Evolutionary conservation across 106 monocot genomes (phyloP).

Genomic region (Acanthochlamys bracteata): DNA sequence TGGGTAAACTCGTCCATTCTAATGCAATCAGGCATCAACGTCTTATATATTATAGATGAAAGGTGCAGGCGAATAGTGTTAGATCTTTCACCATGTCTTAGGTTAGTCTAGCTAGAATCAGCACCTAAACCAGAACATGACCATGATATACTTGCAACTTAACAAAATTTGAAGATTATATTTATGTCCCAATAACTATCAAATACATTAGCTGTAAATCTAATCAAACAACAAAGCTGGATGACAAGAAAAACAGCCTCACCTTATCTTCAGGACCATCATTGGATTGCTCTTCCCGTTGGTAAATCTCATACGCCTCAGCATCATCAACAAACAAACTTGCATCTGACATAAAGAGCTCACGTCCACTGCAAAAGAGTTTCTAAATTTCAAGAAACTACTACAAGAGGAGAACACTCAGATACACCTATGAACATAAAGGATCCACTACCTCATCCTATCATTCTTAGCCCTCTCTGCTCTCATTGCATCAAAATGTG

Average conservation of each 20-base stretch:
- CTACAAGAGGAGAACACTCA: background rate
- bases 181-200: background rate
- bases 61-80: too few species aligned
- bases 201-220: background rate
- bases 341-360: slow-evolving; percentile 84
- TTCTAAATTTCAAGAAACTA: slow-evolving; percentile 5
- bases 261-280: slow-evolving; percentile 37
- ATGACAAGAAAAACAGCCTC: background rate
- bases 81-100: too few species aligned
- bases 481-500: slow-evolving; percentile 54
- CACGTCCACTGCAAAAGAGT: slow-evolving; percentile 74
- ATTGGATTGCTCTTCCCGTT: slow-evolving; percentile 56
- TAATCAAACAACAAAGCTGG: background rate
- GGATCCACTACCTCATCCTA: slow-evolving; percentile 66
- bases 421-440: background rate
- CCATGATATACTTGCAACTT: too few species aligned
- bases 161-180: background rate
- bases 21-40: too few species aligned
- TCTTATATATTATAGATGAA: too few species aligned
- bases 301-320: slow-evolving; percentile 82
- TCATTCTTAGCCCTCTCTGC: slow-evolving; percentile 98
- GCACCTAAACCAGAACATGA: too few species aligned
- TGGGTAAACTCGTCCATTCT: too few species aligned
- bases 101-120: too few species aligned
- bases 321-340: slow-evolving; percentile 93